These are phyloP conservation scores for Mycocalia duriaeana DNA, from an alignment of 1,284 basidiomycete genomes.

Conservation along the genomic window DNA sequence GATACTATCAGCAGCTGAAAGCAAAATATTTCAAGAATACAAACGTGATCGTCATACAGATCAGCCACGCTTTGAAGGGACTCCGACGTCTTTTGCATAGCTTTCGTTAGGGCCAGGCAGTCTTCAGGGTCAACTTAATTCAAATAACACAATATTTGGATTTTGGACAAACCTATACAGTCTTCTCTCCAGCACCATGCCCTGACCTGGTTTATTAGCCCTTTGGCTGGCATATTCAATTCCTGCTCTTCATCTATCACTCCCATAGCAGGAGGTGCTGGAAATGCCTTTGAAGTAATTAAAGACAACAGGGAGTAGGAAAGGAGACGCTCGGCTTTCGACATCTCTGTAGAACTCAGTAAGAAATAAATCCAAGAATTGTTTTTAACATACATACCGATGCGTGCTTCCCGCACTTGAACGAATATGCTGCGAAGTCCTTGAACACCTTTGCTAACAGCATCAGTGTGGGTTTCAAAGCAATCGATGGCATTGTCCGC, in stretches of 20 bases:
- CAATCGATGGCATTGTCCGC: conserved; percentile 49
- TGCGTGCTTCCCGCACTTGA: conserved; percentile 56
- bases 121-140: conserved; percentile 33
- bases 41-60: conserved; percentile 73
- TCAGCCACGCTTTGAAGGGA: conserved; percentile 71
- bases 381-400: conserved; percentile 61
- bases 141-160: background rate
- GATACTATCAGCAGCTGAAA: conserved; percentile 1
- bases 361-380: conserved; percentile 1
- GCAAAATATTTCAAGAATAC: conserved; percentile 34
- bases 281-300: conserved; percentile 61
- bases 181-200: background rate
- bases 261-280: no score
- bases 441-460: conserved; percentile 65
- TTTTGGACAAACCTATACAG: background rate
- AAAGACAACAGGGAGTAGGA: conserved; percentile 68
- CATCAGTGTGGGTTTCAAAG: conserved; percentile 62
- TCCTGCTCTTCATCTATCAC: no score
- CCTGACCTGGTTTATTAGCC: no score
- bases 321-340: conserved; percentile 63
- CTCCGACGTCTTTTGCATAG: conserved; percentile 74
- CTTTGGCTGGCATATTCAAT: no score
- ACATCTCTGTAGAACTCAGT: conserved; percentile 51
- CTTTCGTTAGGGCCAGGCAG: conserved; percentile 73
- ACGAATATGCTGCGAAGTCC: conserved; percentile 58